Percentiles rank a stretch among this genome's conserved stretches.
phyloP scores from a whole-genome alignment of 768 basidiomycete species.

The Gyrodon lividus region DNA sequence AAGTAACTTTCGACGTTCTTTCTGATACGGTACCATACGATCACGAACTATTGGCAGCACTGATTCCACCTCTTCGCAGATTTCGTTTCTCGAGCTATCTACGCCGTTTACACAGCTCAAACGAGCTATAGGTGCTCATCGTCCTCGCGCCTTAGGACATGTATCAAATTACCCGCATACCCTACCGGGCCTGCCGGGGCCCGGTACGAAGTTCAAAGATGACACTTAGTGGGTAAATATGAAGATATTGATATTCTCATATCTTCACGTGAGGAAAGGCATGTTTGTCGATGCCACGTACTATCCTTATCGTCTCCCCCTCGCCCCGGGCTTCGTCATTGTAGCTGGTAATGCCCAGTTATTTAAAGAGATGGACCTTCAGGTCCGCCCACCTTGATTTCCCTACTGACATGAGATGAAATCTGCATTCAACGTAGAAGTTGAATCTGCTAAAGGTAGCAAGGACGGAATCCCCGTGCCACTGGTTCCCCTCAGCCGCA shows the following conservation, averaged over 20 bases:
- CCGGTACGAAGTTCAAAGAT: no score
- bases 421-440: background rate
- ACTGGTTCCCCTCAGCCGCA: constrained; percentile 10
- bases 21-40: no score
- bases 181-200: no score
- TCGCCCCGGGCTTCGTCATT: background rate
- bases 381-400: background rate
- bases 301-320: background rate
- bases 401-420: background rate
- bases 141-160: background rate
- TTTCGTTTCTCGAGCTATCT: no score
- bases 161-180: background rate
- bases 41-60: no score
- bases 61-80: no score
- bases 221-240: background rate
- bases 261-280: constrained; percentile 1
- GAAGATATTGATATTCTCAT: constrained; percentile 1
- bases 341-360: background rate
- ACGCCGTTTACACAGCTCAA: no score
- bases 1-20: background rate
- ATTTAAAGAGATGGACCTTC: background rate
- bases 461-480: background rate
- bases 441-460: constrained; percentile 1
- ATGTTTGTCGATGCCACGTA: background rate
- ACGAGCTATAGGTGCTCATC: no score